Conservation (phyloP, 208 protist genomes). For the Crithidia expoeki region DNA sequence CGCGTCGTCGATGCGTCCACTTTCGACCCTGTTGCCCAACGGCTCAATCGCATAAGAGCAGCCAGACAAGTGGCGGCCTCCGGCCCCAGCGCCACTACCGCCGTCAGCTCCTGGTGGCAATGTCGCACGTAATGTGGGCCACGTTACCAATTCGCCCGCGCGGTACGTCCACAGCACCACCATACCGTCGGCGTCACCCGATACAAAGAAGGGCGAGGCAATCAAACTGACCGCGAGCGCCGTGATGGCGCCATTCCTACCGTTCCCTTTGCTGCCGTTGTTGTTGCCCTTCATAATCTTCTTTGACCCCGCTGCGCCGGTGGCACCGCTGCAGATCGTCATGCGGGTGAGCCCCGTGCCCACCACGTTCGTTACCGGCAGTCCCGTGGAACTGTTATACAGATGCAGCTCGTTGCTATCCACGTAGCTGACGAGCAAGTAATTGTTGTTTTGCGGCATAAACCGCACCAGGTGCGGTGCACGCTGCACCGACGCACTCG, state of each 20-base stretch:
- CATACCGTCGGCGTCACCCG: conserved; percentile 46
- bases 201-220: conserved; percentile 63
- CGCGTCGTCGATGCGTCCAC: neutral
- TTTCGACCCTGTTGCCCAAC: neutral
- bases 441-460: conserved; percentile 81
- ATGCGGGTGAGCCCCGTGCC: conserved; percentile 14
- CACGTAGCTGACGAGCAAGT: conserved; percentile 59
- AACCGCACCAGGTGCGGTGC: conserved; percentile 50
- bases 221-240: conserved; percentile 43
- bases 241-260: conserved; percentile 28
- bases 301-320: conserved; percentile 3
- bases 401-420: conserved; percentile 45
- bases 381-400: conserved; percentile 74
- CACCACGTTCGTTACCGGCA: conserved; percentile 45
- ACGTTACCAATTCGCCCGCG: conserved; percentile 30
- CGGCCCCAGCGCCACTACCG: neutral
- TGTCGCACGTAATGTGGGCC: conserved; percentile 23
- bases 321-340: conserved; percentile 12
- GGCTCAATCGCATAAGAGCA: conserved; percentile 14
- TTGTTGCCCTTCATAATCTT: neutral
- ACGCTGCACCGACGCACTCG: conserved; percentile 15
- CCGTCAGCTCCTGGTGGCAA: neutral
- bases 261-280: neutral
- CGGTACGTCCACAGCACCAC: conserved; percentile 63
- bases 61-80: conserved; percentile 13